These are phyloP conservation scores for Cystofilobasidium macerans DNA, from an alignment of 768 basidiomycete species.

Conservation along the genomic window DNA sequence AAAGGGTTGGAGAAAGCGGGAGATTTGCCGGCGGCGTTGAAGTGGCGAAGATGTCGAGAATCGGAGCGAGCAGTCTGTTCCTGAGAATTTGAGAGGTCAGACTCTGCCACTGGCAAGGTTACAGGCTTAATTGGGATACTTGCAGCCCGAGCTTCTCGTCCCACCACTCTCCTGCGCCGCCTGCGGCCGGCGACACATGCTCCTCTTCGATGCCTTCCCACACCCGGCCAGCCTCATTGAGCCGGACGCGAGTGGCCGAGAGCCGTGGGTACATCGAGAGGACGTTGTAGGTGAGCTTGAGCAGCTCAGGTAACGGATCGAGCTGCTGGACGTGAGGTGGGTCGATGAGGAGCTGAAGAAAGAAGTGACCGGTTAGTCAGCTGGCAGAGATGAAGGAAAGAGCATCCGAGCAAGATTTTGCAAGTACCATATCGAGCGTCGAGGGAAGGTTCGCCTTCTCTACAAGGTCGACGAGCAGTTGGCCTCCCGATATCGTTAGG, in stretches of 20 bases:
- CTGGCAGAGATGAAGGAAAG: neutral
- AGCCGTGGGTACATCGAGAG: slow-evolving; percentile 62
- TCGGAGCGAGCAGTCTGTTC: slow-evolving; percentile 58
- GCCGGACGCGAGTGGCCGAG: slow-evolving; percentile 27
- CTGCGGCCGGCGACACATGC: slow-evolving; percentile 28
- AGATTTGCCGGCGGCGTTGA: slow-evolving; percentile 37
- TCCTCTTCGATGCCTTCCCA: slow-evolving; percentile 30
- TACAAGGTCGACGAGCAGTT: neutral
- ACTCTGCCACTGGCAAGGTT: too few relatives aligned
- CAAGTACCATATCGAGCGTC: neutral
- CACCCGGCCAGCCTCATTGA: slow-evolving; percentile 22
- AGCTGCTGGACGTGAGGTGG: slow-evolving; percentile 45
- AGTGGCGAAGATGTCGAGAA: slow-evolving; percentile 56
- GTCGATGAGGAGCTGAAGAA: slow-evolving; percentile 29
- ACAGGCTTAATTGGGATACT: too few relatives aligned
- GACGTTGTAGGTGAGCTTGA: slow-evolving; percentile 77
- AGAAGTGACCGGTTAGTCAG: neutral
- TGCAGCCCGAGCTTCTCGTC: slow-evolving; percentile 59
- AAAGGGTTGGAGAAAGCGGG: slow-evolving; percentile 62
- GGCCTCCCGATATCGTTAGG: slow-evolving; percentile 18
- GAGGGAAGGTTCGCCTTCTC: neutral
- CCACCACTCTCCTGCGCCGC: slow-evolving; percentile 58
- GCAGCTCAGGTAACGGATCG: slow-evolving; percentile 67
- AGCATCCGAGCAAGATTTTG: too few relatives aligned
- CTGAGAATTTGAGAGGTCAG: too few relatives aligned